Base-by-base conservation (phyloP, 371 early-diverging fungal species). In the Zychaea mexicana region DNA sequence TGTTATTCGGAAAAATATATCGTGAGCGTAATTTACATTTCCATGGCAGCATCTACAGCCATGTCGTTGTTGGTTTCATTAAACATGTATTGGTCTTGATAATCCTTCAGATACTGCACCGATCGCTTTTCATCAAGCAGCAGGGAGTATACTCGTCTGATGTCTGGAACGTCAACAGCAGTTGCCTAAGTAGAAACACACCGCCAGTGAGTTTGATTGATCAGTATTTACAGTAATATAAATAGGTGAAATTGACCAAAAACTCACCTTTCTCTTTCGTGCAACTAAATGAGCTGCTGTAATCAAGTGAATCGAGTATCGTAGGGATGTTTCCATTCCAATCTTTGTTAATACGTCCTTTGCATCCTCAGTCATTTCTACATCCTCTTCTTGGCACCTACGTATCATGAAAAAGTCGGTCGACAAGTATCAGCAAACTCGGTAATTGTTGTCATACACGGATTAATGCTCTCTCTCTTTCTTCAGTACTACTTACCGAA, bases 281-380 rank as follows among this genome's bases (percentile, higher is more conserved):
- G 98, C 91, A 30, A 96, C 92, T 55, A 98, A 76, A 62, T 93
- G 84, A 13, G 96, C 89, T 12, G 96, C 92, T 24, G 98, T 95
- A 67, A 99, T 97, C 28, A 99, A 73, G 71, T 99, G 98, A 64
- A 99, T 97, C 0, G 98, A 88, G 70, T 99, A 99, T 56, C 99
- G 89, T 69, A 99, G 73, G n/a, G 95, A 94, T 0, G 97, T 93
- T 74, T 94, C 92, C 33, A 88, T 74, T 3, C 96, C 99, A 70
- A 99, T 95, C 71, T 87, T 87, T 8, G 97, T 95, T 73, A 99
- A 76, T 17, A 90, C 87, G 15, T 92, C 93, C 69, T 91, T 83
- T 1, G 97, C 98, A 46, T 96, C 97, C 7, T 93, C 93, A 12
- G 94, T 88, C 90, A 99, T 92, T 32, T 96, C 93, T 15, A 98